Base-by-base conservation (phyloP, 78 protist species). In the Dictyostelium intermedium region DNA sequence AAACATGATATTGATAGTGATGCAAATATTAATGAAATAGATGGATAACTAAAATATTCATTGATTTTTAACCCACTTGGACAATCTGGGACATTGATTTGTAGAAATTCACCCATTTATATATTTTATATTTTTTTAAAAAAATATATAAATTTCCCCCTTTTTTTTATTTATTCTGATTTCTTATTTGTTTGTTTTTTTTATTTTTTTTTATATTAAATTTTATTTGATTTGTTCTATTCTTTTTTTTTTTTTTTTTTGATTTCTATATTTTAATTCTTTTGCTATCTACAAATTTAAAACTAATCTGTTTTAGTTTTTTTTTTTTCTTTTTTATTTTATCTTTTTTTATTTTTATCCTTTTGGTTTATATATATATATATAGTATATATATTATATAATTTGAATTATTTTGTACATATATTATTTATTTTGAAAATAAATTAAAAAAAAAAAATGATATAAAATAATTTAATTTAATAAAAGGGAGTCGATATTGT, bases 21-120 rank as follows among this genome's bases (percentile, higher is more conserved):
- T 27, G 78, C 84, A 39, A 92, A 92, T 25, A 92, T 81, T 10
- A 84, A 35, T 25, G 91, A 63, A 11, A 66, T 92, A 2, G 91
- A 80, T 53, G 96, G 96, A 78, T 77, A 84, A 14, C 87, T 60
- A 70, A 89, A 41, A 80, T 74, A 74, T 74, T 78, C 27, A 47
- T 89, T 89, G 1, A 89, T 37, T 3, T 11, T 60, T 30, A 79
- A 45, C 0, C 80, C 73, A 13, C 20, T 3, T 3, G 94, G 94
- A 39, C 94, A 89, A 5, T 61, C 94, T 5, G 94, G 94, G 1
- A 89, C 74, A 43, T 61, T 32, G 3, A 89, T 89, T 43, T 78
- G 50, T 18, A 87, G 60, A 79, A 80, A 80, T 27, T 66, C 74
- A 27, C 74, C 74, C 74, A 66, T 66, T 27, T 27, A 25, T 66